Evolutionary conservation across 2,329 filamentous ascomycete genomes (phyloP).

Genomic region (Zymoseptoria tritici): DNA sequence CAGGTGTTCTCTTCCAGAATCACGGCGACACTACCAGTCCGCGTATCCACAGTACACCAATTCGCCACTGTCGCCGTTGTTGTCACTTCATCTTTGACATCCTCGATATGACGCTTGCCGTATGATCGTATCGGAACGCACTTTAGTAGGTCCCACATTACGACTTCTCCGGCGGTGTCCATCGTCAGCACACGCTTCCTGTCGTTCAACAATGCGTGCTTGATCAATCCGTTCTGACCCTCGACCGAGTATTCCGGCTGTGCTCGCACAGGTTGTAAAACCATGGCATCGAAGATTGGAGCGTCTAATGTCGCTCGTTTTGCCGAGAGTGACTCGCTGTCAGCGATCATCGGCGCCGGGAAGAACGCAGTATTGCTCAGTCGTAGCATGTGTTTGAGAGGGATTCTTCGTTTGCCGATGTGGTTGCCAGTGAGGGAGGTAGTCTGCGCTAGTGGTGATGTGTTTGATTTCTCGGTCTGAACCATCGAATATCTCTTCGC

Average conservation of each 20-base stretch:
- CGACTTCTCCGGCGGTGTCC: slow-evolving; percentile 89
- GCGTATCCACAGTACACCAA: slow-evolving; percentile 92
- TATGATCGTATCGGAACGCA: slow-evolving; percentile 86
- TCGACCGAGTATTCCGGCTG: slow-evolving; percentile 60
- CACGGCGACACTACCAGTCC: slow-evolving; percentile 84
- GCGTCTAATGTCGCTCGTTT: slow-evolving; percentile 51
- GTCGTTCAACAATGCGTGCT: slow-evolving; percentile 87
- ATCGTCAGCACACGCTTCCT: slow-evolving; percentile 80
- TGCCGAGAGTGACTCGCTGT: slow-evolving; percentile 34
- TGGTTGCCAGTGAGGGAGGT: slow-evolving; percentile 1
- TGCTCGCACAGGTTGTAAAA: slow-evolving; percentile 32
- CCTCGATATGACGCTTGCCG: slow-evolving; percentile 87
- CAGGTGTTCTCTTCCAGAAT: slow-evolving; percentile 90
- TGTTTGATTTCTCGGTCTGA: slow-evolving; percentile 21
- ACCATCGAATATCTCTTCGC: slow-evolving; percentile 33
- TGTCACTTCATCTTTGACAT: slow-evolving; percentile 80
- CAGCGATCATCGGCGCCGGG: slow-evolving; percentile 43
- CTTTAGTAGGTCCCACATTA: slow-evolving; percentile 88
- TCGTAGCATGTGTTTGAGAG: slow-evolving; percentile 67
- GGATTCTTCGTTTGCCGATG: slow-evolving; percentile 55
- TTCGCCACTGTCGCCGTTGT: slow-evolving; percentile 83
- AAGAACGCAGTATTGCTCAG: slow-evolving; percentile 80
- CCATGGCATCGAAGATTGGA: slow-evolving; percentile 19
- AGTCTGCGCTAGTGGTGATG: slow-evolving; percentile 17
- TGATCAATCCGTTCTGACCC: slow-evolving; percentile 90